These are phyloP conservation scores for Phaseolus lunatus DNA, from an alignment of 306 rosid species.

Conservation along the genomic window DNA sequence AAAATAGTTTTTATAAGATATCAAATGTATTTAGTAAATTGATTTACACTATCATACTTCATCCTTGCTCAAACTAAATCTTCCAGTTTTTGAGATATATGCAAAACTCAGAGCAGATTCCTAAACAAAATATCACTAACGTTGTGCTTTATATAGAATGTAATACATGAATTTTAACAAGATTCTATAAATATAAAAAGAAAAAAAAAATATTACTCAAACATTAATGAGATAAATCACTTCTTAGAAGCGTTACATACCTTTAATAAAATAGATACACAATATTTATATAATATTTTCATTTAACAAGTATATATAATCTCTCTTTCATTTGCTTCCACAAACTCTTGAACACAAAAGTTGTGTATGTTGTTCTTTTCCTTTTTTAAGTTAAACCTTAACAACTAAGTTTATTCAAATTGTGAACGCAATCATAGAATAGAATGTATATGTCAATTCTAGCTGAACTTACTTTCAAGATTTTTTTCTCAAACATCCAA, in stretches of 20 bases:
- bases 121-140: no score
- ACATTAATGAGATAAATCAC: not conserved
- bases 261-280: not conserved
- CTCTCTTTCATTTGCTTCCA: not conserved
- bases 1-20: no score
- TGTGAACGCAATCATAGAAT: not conserved
- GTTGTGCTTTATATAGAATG: not conserved
- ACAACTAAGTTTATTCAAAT: slow-evolving; percentile 21
- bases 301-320: not conserved
- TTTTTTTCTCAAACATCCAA: not conserved
- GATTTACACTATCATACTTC: no score
- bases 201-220: not conserved
- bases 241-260: not conserved
- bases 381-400: slow-evolving; percentile 32
- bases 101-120: no score
- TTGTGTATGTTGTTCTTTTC: not conserved
- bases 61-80: no score
- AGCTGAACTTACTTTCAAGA: not conserved
- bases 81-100: no score
- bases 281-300: not conserved
- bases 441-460: not conserved
- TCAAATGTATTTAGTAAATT: not conserved
- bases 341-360: slow-evolving; percentile 20
- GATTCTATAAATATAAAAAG: not conserved
- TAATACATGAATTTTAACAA: not conserved